phyloP scores from a whole-genome alignment of 805 yeast genomes.

The Clavispora carvajalis region DNA sequence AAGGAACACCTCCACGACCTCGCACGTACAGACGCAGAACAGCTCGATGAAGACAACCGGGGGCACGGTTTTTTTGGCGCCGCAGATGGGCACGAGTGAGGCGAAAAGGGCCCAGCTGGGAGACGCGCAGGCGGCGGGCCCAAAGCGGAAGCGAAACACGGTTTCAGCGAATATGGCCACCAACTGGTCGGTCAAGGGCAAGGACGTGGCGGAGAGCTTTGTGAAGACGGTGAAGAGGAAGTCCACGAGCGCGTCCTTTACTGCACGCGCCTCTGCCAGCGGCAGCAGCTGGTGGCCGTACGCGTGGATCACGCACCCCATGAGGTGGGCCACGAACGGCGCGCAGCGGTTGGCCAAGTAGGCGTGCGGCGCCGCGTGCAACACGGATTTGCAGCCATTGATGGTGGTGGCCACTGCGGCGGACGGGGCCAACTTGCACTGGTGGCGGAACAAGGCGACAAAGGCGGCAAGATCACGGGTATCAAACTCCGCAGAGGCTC shows the following conservation, averaged over 20 bases:
- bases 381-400: neutral
- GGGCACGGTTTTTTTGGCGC: constrained; percentile 1
- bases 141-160: constrained; percentile 8
- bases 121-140: constrained; percentile 3
- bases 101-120: constrained; percentile 3
- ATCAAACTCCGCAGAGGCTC: neutral
- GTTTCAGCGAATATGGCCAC: constrained; percentile 9
- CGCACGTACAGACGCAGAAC: constrained; percentile 4
- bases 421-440: neutral
- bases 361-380: neutral
- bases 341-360: neutral
- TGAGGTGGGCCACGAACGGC: neutral
- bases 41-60: neutral
- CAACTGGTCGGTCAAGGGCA: constrained; percentile 5
- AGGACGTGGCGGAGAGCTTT: neutral
- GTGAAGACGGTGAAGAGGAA: constrained; percentile 4
- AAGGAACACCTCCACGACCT: constrained; percentile 7
- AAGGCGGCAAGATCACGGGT: neutral
- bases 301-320: neutral
- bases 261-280: neutral
- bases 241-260: constrained; percentile 1
- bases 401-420: neutral
- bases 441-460: neutral
- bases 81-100: constrained; percentile 3
- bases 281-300: neutral